Evolutionary conservation across 306 rosid species (phyloP).

Genomic region (Acacia melanoxylon): DNA sequence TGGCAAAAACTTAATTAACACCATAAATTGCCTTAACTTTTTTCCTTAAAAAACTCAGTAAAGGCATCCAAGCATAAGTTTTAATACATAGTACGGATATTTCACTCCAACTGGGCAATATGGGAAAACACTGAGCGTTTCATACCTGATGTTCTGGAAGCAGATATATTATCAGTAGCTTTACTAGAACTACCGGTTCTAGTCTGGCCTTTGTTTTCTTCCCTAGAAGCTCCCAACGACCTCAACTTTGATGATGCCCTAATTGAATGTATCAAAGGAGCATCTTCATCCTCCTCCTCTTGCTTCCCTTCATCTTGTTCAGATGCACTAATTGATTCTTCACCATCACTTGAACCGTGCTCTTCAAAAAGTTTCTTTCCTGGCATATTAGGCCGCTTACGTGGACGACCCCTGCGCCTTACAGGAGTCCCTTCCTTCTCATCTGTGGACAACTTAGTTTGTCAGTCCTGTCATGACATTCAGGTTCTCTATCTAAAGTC

Average conservation of each 20-base stretch:
- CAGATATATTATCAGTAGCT: constrained; percentile 51
- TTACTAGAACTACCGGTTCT: constrained; percentile 40
- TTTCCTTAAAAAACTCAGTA: not conserved
- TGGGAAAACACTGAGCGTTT: not conserved
- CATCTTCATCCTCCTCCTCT: constrained; percentile 79
- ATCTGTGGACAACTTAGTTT: constrained; percentile 48
- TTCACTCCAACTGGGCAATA: constrained; percentile 1
- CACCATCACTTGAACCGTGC: constrained; percentile 81
- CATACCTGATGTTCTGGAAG: constrained; percentile 61
- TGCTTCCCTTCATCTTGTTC: constrained; percentile 70
- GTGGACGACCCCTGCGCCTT: constrained; percentile 94
- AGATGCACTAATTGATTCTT: constrained; percentile 84
- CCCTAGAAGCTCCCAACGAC: constrained; percentile 67
- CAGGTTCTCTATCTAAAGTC: constrained; percentile 17
- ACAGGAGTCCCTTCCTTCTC: constrained; percentile 71
- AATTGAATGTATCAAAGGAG: constrained; percentile 74
- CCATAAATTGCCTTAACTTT: not conserved
- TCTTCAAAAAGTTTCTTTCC: constrained; percentile 91
- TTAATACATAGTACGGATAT: not conserved
- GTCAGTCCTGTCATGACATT: constrained; percentile 23
- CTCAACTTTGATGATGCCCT: constrained; percentile 78
- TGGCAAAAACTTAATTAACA: not conserved
- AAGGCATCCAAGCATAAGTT: constrained; percentile 7
- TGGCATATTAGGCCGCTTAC: constrained; percentile 57
- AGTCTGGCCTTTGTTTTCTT: constrained; percentile 54